Percentiles rank a stretch among this genome's conserved stretches.
These are phyloP conservation scores for Talaromyces thailandensis DNA, from an alignment of 495 filamentous ascomycete species.

Conservation along the genomic window DNA sequence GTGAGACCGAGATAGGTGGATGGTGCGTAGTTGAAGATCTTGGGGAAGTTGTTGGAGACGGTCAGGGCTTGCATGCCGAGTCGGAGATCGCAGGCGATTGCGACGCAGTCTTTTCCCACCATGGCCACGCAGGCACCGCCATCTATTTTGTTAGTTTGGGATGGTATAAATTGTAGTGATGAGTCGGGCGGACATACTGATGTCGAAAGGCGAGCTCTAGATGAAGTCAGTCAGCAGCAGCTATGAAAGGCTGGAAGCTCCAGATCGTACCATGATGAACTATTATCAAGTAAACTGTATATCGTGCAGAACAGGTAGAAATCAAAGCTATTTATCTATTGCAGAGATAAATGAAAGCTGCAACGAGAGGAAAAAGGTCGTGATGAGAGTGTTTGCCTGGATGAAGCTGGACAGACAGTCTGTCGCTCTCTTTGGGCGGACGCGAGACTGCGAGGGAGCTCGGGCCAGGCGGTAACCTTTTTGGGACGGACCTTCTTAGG, in stretches of 20 bases:
- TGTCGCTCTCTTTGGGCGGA: conserved; percentile 12
- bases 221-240: conserved; percentile 10
- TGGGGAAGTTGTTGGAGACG: conserved; percentile 98
- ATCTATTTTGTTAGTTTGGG: conserved; percentile 42
- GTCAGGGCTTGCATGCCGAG: conserved; percentile 95
- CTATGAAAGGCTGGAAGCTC: background rate
- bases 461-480: conserved; percentile 6
- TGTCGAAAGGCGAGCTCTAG: conserved; percentile 75
- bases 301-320: background rate
- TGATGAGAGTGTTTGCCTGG: background rate
- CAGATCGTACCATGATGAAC: conserved; percentile 4
- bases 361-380: background rate
- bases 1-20: conserved; percentile 95
- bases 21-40: conserved; percentile 91
- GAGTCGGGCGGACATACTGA: conserved; percentile 51
- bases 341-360: background rate
- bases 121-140: conserved; percentile 95
- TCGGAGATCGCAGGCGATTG: conserved; percentile 97
- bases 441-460: conserved; percentile 4
- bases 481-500: conserved; percentile 10
- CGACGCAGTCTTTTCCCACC: conserved; percentile 98
- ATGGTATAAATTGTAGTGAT: background rate
- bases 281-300: background rate
- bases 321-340: background rate
- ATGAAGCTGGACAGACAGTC: conserved; percentile 9